Base-by-base conservation (phyloP, 2,329 filamentous ascomycete genomes). In the Gnomoniopsis sp. region DNA sequence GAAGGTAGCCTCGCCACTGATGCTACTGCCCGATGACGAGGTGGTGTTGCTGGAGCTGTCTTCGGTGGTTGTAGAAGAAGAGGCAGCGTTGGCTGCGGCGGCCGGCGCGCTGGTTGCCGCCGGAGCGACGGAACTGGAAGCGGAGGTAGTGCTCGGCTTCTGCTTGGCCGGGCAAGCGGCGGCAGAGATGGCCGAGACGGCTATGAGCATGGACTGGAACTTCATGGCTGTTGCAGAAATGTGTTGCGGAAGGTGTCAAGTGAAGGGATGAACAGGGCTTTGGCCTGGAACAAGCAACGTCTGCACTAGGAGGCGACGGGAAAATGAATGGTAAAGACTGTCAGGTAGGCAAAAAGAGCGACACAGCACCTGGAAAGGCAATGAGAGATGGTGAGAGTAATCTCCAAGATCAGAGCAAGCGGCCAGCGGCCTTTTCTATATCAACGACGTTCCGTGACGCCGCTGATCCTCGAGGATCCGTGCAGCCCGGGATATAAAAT, bases 1-100 rank as follows among this genome's bases (percentile, higher is more conserved):
- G 64, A 75, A 82, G 49, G 82, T 84, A 48, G 79, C 77, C 58
- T 72, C 65, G 61, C 78, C 78, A 4, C 71, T 66, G 30, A 46
- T 44, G 44, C 49, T 53, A 26, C 22, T 26, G 44, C 48, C 44
- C n/a, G 7, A 23, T 10, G 22, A 15, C 23, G 22, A 38, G 22
- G 21, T 36, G 26, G 15, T 22, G 14, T 57, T 49, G n/a, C 23
- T 30, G 4, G 47, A n/a, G 19, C 53, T 53, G 21, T 44, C 26
- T n/a, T 49, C 41, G 17, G 52, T 26, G 17, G 41, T 26, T 12
- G 47, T 36, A 49, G 59, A 14, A 6, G 56, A 53, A n/a, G 59
- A 34, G 12, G 26, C 34, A 17, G 34, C 22, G 11, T 26, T 44
- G 11, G 33, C 43, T n/a, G 23, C 15, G 11, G 46, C 43, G 8